These are phyloP conservation scores for Scedosporium boydii DNA, from an alignment of 2,329 filamentous ascomycete genomes.

Conservation along the genomic window DNA sequence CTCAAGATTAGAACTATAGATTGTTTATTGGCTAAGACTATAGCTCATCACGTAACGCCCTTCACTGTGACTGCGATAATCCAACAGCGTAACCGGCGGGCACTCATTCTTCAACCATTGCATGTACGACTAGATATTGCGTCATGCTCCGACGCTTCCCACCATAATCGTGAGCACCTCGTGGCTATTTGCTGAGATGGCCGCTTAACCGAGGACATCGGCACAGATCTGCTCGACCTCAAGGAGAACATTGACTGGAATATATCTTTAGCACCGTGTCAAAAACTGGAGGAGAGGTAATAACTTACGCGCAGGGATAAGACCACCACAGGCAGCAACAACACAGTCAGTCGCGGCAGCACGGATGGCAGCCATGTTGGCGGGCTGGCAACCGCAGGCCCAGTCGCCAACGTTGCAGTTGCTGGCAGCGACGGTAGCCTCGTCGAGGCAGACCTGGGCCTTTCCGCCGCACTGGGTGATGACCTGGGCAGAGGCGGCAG, in stretches of 20 bases:
- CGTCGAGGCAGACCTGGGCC: conserved; percentile 11
- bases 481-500: conserved; percentile 11
- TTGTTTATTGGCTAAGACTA: not conserved
- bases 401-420: conserved; percentile 11
- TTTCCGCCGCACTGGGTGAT: conserved; percentile 11
- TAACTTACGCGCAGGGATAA: conserved; percentile 13
- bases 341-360: conserved; percentile 13
- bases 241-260: not conserved
- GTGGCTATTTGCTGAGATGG: not conserved
- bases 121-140: too few relatives aligned
- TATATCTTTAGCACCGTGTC: not conserved
- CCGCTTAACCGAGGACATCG: not conserved
- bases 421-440: conserved; percentile 11
- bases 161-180: not conserved
- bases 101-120: not conserved
- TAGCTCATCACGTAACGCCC: not conserved
- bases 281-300: not conserved
- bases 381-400: conserved; percentile 12
- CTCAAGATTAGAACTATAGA: too few relatives aligned
- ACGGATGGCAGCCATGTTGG: conserved; percentile 12
- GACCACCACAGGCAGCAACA: conserved; percentile 12
- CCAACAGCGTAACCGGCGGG: not conserved
- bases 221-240: conserved; percentile 3
- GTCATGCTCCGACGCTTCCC: too few relatives aligned
- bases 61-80: not conserved